Evolutionary conservation across 1,284 basidiomycete species (phyloP).

Genomic region (Ustilago tritici): DNA sequence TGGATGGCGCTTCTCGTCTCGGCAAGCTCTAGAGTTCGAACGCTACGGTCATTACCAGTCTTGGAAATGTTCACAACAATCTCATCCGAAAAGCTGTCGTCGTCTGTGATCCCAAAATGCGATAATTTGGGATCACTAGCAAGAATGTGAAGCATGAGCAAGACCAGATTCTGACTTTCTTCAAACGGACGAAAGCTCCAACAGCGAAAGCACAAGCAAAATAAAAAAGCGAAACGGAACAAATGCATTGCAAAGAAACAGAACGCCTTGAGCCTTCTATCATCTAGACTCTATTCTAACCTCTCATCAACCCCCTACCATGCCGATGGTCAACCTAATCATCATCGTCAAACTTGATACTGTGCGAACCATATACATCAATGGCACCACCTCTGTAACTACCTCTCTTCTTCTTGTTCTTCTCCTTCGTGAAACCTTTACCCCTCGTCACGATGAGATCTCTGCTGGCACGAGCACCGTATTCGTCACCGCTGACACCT

Average conservation of each 20-base stretch:
- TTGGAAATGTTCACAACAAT: neutral
- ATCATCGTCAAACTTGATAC: conserved; percentile 68
- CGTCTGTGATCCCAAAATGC: no score
- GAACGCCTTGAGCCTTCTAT: no score
- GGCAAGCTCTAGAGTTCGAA: conserved; percentile 58
- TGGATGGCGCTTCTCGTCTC: conserved; percentile 65
- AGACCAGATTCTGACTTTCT: no score
- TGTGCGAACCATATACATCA: conserved; percentile 61
- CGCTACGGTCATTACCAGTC: neutral
- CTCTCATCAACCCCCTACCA: neutral
- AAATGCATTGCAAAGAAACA: conserved; percentile 1
- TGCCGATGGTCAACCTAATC: conserved; percentile 38
- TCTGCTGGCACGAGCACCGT: conserved; percentile 84
- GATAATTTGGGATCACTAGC: no score
- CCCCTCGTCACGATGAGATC: conserved; percentile 94
- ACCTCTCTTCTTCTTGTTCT: conserved; percentile 98
- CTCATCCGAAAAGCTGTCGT: neutral
- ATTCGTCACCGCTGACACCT: conserved; percentile 76
- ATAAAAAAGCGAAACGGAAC: neutral
- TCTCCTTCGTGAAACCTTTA: conserved; percentile 95
- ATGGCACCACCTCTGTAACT: conserved; percentile 69
- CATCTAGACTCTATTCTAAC: neutral
- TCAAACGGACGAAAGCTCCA: no score
- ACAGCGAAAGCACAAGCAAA: neutral
- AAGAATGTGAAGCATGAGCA: no score